phyloP scores from a whole-genome alignment of 768 basidiomycete species.

The Lactarius quietus region DNA sequence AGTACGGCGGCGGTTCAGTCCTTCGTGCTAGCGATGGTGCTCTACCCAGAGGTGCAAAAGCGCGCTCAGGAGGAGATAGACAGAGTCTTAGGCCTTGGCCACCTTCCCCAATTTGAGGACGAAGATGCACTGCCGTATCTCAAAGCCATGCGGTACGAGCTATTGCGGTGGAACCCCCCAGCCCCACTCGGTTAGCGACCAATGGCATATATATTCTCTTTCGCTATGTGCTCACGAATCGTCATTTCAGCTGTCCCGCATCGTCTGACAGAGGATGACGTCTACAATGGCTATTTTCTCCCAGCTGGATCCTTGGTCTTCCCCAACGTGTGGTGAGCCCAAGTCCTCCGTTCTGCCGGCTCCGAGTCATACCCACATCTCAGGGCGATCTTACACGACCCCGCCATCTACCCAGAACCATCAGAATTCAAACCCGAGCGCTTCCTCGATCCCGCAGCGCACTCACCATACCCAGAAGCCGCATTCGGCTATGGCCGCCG shows the following conservation, averaged over 20 bases:
- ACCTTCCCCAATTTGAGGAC: conserved; percentile 12
- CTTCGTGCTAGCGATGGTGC: conserved; percentile 35
- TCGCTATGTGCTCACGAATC: neutral
- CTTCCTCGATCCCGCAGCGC: conserved; percentile 15
- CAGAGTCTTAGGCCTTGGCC: conserved; percentile 5
- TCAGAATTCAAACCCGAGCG: conserved; percentile 16
- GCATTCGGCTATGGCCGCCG: conserved; percentile 20
- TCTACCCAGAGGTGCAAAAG: conserved; percentile 32
- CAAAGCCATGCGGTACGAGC: conserved; percentile 18
- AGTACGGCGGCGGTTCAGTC: conserved; percentile 22
- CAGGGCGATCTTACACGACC: conserved; percentile 11
- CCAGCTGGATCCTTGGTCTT: conserved; percentile 10
- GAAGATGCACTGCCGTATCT: conserved; percentile 15
- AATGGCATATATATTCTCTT: neutral
- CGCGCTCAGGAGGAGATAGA: conserved; percentile 35
- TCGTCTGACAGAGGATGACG: conserved; percentile 9
- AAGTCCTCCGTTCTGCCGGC: too few relatives aligned
- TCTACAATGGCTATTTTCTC: conserved; percentile 14
- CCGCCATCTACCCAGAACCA: conserved; percentile 5
- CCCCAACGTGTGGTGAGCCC: conserved; percentile 6
- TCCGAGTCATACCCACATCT: neutral
- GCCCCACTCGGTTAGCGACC: conserved; percentile 10
- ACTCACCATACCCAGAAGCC: neutral
- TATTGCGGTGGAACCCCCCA: conserved; percentile 18
- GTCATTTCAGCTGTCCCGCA: conserved; percentile 13